Conservation (phyloP, 768 basidiomycete genomes). For the Mycena capillaripes region DNA sequence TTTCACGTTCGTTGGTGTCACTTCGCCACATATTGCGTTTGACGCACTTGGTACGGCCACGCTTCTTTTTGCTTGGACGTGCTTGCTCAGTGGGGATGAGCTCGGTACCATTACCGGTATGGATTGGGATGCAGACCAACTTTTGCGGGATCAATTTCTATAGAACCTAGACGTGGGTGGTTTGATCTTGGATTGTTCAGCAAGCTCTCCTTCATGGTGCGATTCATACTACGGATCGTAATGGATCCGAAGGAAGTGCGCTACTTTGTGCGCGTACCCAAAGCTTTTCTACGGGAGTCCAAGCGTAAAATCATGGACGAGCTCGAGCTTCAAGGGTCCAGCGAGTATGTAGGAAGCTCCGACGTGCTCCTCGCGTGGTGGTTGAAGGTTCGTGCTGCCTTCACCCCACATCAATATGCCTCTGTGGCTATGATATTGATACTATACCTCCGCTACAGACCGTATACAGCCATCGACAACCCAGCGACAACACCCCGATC, state of each 20-base stretch:
- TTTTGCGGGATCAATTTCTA: no score
- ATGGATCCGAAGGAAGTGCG: background rate
- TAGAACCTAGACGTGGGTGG: background rate
- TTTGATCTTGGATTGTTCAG: background rate
- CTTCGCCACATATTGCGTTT: no score
- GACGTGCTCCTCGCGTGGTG: conserved; percentile 31
- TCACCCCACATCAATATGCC: no score
- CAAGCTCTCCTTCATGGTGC: background rate
- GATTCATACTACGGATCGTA: background rate
- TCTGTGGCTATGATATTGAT: background rate
- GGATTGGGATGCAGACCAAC: no score
- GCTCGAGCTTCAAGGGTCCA: conserved; percentile 8
- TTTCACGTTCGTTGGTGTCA: no score
- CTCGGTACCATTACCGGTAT: no score
- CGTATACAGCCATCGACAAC: background rate
- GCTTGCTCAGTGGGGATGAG: no score
- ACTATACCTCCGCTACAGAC: background rate
- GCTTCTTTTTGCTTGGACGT: no score
- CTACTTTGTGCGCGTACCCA: conserved; percentile 14
- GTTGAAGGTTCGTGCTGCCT: conserved; percentile 16
- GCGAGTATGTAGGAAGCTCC: conserved; percentile 20
- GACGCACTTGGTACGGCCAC: no score
- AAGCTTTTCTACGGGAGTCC: conserved; percentile 1
- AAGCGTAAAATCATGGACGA: conserved; percentile 21
- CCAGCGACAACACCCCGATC: background rate